phyloP scores from a whole-genome alignment of 352 stramenopile genomes.

The Pythium brachiatum region DNA sequence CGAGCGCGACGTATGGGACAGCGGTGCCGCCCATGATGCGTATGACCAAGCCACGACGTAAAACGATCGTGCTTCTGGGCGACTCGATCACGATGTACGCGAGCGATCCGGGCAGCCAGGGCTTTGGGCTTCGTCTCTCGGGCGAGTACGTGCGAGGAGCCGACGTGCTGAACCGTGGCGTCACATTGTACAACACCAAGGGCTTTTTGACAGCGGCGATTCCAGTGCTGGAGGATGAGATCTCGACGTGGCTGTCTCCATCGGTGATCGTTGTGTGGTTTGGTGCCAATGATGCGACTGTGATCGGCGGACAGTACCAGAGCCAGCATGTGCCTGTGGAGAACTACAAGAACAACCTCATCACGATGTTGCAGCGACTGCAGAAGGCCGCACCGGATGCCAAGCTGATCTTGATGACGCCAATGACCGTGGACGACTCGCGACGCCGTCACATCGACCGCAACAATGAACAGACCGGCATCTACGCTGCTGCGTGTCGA shows the following conservation, averaged over 20 bases:
- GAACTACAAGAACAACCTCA: constrained; percentile 38
- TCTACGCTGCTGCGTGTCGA: constrained; percentile 27
- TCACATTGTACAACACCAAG: neutral
- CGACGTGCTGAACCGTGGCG: constrained; percentile 21
- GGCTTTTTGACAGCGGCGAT: constrained; percentile 38
- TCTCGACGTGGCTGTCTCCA: constrained; percentile 26
- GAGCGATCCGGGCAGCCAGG: constrained; percentile 29
- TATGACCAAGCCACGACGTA: neutral
- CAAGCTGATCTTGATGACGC: constrained; percentile 46
- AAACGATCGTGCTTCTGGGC: constrained; percentile 34
- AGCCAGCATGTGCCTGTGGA: constrained; percentile 49
- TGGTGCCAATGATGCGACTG: constrained; percentile 57
- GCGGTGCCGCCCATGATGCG: neutral
- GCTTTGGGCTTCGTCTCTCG: constrained; percentile 36
- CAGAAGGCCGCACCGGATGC: constrained; percentile 23
- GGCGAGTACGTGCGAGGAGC: constrained; percentile 44
- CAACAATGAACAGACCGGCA: constrained; percentile 31
- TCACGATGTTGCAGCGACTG: constrained; percentile 26
- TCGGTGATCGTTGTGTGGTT: constrained; percentile 53
- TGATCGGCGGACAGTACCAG: constrained; percentile 28
- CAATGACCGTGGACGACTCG: constrained; percentile 35
- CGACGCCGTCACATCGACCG: constrained; percentile 30
- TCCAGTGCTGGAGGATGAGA: constrained; percentile 38
- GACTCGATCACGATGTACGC: constrained; percentile 53
- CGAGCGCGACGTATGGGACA: no score